Evolutionary conservation across 2,329 filamentous ascomycete species (phyloP).

Genomic region (Colletotrichum incanum): DNA sequence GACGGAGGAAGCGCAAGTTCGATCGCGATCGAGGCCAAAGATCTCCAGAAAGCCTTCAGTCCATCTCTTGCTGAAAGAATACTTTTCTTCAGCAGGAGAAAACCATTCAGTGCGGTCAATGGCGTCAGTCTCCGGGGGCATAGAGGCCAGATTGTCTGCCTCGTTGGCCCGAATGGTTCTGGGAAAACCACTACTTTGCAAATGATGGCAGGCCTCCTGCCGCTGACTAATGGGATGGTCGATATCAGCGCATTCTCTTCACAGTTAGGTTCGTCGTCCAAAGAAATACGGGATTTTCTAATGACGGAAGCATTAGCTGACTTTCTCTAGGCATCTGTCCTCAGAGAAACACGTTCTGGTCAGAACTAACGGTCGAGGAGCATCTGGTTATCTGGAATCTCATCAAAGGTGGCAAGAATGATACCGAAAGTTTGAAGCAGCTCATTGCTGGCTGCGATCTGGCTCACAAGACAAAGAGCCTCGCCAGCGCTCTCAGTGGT

Average conservation of each 20-base stretch:
- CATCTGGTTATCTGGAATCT: constrained; percentile 76
- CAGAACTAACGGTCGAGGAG: constrained; percentile 75
- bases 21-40: constrained; percentile 42
- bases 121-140: constrained; percentile 72
- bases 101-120: constrained; percentile 69
- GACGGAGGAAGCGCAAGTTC: neutral
- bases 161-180: constrained; percentile 79
- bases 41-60: constrained; percentile 53
- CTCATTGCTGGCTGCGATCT: constrained; percentile 74
- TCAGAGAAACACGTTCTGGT: constrained; percentile 79
- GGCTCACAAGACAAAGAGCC: constrained; percentile 68
- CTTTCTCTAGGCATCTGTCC: constrained; percentile 68
- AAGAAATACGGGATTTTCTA: neutral
- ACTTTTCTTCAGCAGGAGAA: neutral
- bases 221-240: constrained; percentile 73
- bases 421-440: constrained; percentile 63
- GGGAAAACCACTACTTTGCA: constrained; percentile 81
- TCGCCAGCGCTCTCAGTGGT: constrained; percentile 73
- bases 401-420: constrained; percentile 65
- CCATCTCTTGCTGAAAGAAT: constrained; percentile 35
- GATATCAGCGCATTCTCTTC: constrained; percentile 66
- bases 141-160: constrained; percentile 74
- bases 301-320: neutral
- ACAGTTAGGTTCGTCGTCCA: constrained; percentile 51
- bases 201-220: constrained; percentile 76